Evolutionary conservation across 306 rosid genomes (phyloP), one percentile per base, ranked within the genome.

Genomic region (Fagus crenata): DNA sequence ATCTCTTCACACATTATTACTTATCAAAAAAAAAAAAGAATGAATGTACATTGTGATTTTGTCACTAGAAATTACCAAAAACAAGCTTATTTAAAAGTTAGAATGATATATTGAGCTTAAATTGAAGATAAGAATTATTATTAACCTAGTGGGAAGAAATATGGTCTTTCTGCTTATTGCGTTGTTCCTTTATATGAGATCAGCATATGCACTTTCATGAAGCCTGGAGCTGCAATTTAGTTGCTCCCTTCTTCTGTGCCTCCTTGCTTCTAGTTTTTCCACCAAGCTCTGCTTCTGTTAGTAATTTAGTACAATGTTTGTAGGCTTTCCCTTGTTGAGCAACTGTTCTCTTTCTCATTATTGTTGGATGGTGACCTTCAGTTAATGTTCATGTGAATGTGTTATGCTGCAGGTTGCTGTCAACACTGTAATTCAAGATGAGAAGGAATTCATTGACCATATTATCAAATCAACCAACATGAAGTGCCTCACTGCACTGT

Each of bases 401-500:
- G 70, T 39, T 65, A 39, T 65, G 70, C 36, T 58, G 64, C 81
- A 93, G 97, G 97, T 93, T 84, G 96, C 97, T 81, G 94, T 93
- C 17, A 93, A 88, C 69, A 89, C 97, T 15, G 84, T 93, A 71
- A 80, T 93, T 56, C 91, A 90, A 85, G 91, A 90, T 6, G 96
- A 90, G 84, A 90, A 90, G 88, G 97, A 87, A 36, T 90, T 93
- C 71, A 76, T 93, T 82, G 78, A 82, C 84, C 97, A 93, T 78
- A 86, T 90, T 69, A 89, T 90, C 63, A 93, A 90, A 82, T 90
- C 94, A 43, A 93, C 96, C 41, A 93, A 93, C 82, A 93, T 93
- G 97, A 93, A 93, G 84, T 93, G 97, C 89, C 84, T 93, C 71
- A 93, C 96, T 73, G 92, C 96, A 36, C 92, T 78, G 96, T 93